Conservation (phyloP, 208 protist species). For the Trypanosoma congolense region DNA sequence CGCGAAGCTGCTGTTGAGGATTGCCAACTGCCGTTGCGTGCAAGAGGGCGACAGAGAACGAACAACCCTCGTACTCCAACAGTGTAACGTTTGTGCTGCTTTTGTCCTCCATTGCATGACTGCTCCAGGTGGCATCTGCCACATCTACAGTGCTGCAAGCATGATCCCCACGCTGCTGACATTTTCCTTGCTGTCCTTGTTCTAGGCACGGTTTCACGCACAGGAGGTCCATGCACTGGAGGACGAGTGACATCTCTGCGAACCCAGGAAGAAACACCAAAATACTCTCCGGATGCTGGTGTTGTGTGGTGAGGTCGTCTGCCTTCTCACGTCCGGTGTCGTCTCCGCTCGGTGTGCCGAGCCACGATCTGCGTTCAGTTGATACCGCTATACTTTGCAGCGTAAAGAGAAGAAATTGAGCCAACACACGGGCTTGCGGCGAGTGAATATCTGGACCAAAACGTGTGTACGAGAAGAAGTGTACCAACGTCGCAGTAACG, state of each 20-base stretch:
- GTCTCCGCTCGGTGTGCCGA: background rate
- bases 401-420: conserved; percentile 42
- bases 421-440: conserved; percentile 27
- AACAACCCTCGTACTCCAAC: conserved; percentile 40
- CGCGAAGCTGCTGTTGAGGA: conserved; percentile 46
- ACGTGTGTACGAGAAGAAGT: conserved; percentile 25
- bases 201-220: conserved; percentile 17
- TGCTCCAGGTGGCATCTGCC: background rate
- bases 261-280: conserved; percentile 75
- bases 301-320: background rate
- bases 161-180: background rate
- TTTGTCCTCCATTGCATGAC: background rate
- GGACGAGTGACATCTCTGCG: conserved; percentile 56
- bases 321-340: background rate
- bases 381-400: conserved; percentile 38
- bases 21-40: conserved; percentile 58
- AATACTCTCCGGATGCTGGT: conserved; percentile 34
- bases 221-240: conserved; percentile 45
- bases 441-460: conserved; percentile 20
- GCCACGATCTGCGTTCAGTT: background rate
- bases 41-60: conserved; percentile 56
- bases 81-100: conserved; percentile 17
- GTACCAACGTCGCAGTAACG: conserved; percentile 22
- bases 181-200: conserved; percentile 1
- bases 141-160: background rate